Conservation (phyloP, 2,329 filamentous ascomycete genomes). For the Penicillium freii region DNA sequence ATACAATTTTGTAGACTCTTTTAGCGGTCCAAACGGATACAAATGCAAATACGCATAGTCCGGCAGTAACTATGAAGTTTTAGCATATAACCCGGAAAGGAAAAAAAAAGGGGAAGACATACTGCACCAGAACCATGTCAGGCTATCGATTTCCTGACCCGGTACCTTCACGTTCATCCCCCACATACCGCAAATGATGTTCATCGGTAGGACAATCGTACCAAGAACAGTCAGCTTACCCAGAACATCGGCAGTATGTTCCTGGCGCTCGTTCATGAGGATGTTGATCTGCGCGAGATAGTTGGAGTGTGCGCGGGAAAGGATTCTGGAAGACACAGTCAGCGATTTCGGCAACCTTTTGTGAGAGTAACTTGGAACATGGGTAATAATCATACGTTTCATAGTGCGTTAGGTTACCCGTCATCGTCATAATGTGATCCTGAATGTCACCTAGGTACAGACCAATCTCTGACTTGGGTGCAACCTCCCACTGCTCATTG, state of each 20-base stretch:
- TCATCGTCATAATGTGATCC: conserved; percentile 99
- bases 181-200: conserved; percentile 97
- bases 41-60: conserved; percentile 74
- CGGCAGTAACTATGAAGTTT: conserved; percentile 58
- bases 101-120: conserved; percentile 19
- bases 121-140: conserved; percentile 70
- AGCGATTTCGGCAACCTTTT: conserved; percentile 17
- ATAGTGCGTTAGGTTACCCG: conserved; percentile 89
- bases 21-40: conserved; percentile 80
- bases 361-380: neutral
- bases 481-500: conserved; percentile 97
- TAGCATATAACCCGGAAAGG: conserved; percentile 1
- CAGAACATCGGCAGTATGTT: conserved; percentile 91
- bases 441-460: conserved; percentile 97
- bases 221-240: conserved; percentile 93
- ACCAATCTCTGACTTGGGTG: conserved; percentile 93
- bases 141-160: conserved; percentile 77
- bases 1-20: conserved; percentile 77
- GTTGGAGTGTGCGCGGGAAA: conserved; percentile 88
- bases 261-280: conserved; percentile 95
- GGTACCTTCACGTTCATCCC: conserved; percentile 98
- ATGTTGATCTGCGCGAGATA: conserved; percentile 99
- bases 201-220: conserved; percentile 97
- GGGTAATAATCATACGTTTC: conserved; percentile 69
- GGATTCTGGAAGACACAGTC: conserved; percentile 57